Percentiles rank a stretch among this genome's conserved stretches.
phyloP scores from a whole-genome alignment of 2,329 filamentous ascomycete genomes.

The Bimuria novae-zelandiae region DNA sequence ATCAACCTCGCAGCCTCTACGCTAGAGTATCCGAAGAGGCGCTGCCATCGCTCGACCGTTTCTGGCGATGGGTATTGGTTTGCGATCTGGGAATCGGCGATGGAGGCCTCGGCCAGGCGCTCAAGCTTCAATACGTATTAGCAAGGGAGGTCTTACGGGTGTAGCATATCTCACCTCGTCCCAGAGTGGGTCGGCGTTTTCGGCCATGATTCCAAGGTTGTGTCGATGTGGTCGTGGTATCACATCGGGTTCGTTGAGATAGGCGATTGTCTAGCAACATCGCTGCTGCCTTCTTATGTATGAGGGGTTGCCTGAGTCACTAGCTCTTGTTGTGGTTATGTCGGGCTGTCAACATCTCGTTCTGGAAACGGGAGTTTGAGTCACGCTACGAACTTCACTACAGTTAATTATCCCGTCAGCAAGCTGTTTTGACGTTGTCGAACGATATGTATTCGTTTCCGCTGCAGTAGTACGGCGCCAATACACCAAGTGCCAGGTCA shows the following conservation, averaged over 20 bases:
- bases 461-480: too few species aligned
- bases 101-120: slow-evolving; percentile 21
- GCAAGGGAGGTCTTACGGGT: not conserved
- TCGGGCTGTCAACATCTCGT: not conserved
- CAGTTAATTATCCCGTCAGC: too few species aligned
- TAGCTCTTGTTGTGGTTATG: not conserved
- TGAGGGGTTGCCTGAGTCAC: not conserved
- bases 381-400: not conserved
- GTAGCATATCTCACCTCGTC: not conserved
- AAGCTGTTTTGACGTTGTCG: too few species aligned
- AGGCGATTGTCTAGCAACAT: not conserved
- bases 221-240: not conserved
- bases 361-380: not conserved
- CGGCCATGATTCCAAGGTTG: not conserved
- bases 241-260: not conserved
- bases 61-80: slow-evolving; percentile 20
- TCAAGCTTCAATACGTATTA: slow-evolving; percentile 13
- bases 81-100: slow-evolving; percentile 19
- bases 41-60: slow-evolving; percentile 41
- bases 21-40: slow-evolving; percentile 38
- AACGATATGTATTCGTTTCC: too few species aligned
- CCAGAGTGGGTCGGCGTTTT: not conserved
- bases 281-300: not conserved
- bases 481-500: too few species aligned
- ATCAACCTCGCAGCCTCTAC: slow-evolving; percentile 41